Conservation (phyloP, 192 early-diverging fungal species). For the Gonapodya sp. region DNA sequence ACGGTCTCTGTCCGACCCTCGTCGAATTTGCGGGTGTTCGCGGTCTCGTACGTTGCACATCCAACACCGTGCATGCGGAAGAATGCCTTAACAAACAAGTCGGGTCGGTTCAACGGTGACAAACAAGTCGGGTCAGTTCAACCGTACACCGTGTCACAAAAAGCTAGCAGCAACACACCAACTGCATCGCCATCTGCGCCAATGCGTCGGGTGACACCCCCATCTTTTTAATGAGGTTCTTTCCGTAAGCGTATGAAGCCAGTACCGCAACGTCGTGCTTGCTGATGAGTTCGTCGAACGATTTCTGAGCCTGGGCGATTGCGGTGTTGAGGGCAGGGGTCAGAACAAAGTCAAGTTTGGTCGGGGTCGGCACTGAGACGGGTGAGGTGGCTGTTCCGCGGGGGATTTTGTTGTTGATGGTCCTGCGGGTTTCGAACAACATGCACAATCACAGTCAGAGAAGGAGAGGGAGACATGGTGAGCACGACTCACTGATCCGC, state of each 20-base stretch:
- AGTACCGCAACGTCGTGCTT: constrained; percentile 77
- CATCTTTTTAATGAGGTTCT: constrained; percentile 81
- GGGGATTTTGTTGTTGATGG: background rate
- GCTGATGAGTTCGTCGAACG: constrained; percentile 71
- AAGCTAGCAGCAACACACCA: too few species aligned
- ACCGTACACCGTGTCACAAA: background rate
- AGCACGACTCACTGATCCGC: background rate
- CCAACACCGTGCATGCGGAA: constrained; percentile 73
- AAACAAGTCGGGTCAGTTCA: background rate
- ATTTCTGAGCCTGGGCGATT: constrained; percentile 55
- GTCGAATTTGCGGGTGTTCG: constrained; percentile 82
- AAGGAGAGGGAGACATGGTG: background rate
- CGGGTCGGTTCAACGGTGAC: background rate
- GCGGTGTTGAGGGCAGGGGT: constrained; percentile 45
- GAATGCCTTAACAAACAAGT: constrained; percentile 38
- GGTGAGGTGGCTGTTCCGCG: background rate
- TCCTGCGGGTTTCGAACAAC: background rate
- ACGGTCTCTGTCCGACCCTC: constrained; percentile 93
- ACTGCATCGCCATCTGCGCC: constrained; percentile 88
- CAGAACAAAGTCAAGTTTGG: constrained; percentile 57
- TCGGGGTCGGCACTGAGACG: background rate
- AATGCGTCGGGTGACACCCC: constrained; percentile 60
- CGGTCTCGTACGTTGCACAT: constrained; percentile 87
- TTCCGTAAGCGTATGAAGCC: constrained; percentile 83
- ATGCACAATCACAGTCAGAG: background rate